Evolutionary conservation across 768 basidiomycete species (phyloP).

Genomic region (Pulveroboletus sp.): DNA sequence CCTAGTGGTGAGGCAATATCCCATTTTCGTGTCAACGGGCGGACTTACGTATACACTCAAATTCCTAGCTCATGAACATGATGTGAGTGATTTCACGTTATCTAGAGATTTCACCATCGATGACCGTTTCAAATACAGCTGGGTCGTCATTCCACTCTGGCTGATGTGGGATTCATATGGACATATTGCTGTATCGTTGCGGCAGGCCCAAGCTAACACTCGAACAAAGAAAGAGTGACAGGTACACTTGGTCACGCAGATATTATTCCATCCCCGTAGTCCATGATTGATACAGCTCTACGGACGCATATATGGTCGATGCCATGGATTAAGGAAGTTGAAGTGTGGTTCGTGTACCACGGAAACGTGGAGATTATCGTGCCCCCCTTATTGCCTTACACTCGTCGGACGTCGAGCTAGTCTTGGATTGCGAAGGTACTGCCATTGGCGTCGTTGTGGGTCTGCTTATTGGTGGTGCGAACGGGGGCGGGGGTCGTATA

Average conservation of each 20-base stretch:
- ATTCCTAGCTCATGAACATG: slow-evolving; percentile 68
- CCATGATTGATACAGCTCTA: neutral
- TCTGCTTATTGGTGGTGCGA: too few relatives aligned
- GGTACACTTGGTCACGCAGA: neutral
- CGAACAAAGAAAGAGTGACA: slow-evolving; percentile 37
- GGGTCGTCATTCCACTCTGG: slow-evolving; percentile 74
- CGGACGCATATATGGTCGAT: too few relatives aligned
- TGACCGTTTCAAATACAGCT: slow-evolving; percentile 40
- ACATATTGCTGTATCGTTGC: slow-evolving; percentile 61
- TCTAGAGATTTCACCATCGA: neutral
- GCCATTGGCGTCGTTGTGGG: too few relatives aligned
- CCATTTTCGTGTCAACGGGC: neutral
- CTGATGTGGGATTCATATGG: slow-evolving; percentile 77
- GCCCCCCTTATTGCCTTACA: too few relatives aligned
- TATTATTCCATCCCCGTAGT: neutral
- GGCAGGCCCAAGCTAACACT: slow-evolving; percentile 31
- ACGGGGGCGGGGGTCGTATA: too few relatives aligned
- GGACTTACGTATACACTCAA: neutral
- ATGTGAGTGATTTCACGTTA: slow-evolving; percentile 48
- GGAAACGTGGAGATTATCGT: too few relatives aligned
- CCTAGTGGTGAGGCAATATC: slow-evolving; percentile 55
- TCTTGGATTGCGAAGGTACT: too few relatives aligned
- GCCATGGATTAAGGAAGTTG: too few relatives aligned
- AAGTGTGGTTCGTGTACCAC: too few relatives aligned
- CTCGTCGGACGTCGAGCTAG: too few relatives aligned